These are phyloP conservation scores for Diplodia mutila DNA, from an alignment of 2,329 filamentous ascomycete genomes.

Conservation along the genomic window DNA sequence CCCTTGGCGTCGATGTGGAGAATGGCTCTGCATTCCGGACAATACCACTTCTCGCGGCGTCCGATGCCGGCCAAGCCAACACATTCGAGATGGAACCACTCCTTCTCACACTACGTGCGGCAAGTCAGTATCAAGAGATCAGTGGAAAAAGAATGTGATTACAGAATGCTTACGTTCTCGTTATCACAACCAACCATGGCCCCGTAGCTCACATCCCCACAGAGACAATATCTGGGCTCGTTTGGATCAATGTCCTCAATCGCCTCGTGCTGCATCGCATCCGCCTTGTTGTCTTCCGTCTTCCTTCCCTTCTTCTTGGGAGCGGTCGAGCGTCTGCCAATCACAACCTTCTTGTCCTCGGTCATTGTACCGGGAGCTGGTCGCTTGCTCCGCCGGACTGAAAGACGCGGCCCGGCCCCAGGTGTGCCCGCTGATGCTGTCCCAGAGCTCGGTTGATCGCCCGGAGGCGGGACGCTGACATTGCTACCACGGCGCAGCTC, in stretches of 20 bases:
- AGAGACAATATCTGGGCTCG: slow-evolving; percentile 77
- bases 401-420: slow-evolving; percentile 36
- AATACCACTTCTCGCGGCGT: slow-evolving; percentile 81
- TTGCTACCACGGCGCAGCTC: slow-evolving; percentile 52
- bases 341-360: slow-evolving; percentile 64
- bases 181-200: slow-evolving; percentile 86
- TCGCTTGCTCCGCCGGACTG: slow-evolving; percentile 59
- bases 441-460: slow-evolving; percentile 28
- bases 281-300: slow-evolving; percentile 63
- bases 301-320: slow-evolving; percentile 58
- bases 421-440: slow-evolving; percentile 36
- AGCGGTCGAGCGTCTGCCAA: slow-evolving; percentile 65
- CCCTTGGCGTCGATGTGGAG: slow-evolving; percentile 40
- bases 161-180: slow-evolving; percentile 63
- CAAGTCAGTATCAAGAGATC: not conserved
- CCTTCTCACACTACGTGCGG: slow-evolving; percentile 67
- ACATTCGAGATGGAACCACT: slow-evolving; percentile 85
- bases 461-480: slow-evolving; percentile 45
- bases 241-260: slow-evolving; percentile 65
- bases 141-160: slow-evolving; percentile 6
- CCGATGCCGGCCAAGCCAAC: slow-evolving; percentile 64
- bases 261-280: slow-evolving; percentile 38
- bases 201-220: slow-evolving; percentile 78
- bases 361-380: slow-evolving; percentile 76
- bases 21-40: slow-evolving; percentile 65